Evolutionary conservation across 441 rosid genomes (phyloP), one percentile per base, ranked within the genome.

Genomic region (Rhodomyrtus psidioides): DNA sequence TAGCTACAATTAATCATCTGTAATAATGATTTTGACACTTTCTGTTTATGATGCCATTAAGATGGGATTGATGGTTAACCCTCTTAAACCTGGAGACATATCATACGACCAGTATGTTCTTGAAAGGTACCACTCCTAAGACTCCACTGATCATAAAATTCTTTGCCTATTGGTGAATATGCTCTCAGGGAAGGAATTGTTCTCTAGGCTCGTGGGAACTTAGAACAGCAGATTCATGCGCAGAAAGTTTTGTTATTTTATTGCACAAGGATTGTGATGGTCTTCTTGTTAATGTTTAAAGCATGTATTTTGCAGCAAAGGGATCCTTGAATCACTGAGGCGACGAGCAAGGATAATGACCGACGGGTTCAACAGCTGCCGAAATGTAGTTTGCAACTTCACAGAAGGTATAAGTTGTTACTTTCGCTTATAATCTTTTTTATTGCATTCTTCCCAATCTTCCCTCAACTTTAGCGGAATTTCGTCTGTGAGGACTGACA

Each of bases 51-150:
- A 85, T 60, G 89, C 88, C 53, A 81, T 86, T 76, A 91, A 96
- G 99, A 95, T 97, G 99, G 99, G 99, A 39, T 65, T 97, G 91
- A 97, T 97, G 99, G 97, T 97, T 87, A 93, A 93, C 90, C 99
- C 99, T 30, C 99, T 89, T 70, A 94, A 94, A 88, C 99, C 97
- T 55, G 99, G 97, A 87, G 98, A 97, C 89, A 94, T 96, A 86
- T 97, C 99, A 74, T 96, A 94, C 81, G 98, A 93, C 34, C 99
- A 94, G 62, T 97, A 55, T 76, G 19, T 87, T 46, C 93, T 97
- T 85, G 99, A 97, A 92, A 96, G 99, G 99, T 97, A 92, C 56
- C 81, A 51, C 65, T 59, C 12, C 86, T 82, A 28, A 55, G 70
- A 62, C 83, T 86, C 60, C 34, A 53, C 57, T 0, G 0, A 82